Conservation (phyloP, 116 monocot genomes). For the Papilionanthe hybrid region DNA sequence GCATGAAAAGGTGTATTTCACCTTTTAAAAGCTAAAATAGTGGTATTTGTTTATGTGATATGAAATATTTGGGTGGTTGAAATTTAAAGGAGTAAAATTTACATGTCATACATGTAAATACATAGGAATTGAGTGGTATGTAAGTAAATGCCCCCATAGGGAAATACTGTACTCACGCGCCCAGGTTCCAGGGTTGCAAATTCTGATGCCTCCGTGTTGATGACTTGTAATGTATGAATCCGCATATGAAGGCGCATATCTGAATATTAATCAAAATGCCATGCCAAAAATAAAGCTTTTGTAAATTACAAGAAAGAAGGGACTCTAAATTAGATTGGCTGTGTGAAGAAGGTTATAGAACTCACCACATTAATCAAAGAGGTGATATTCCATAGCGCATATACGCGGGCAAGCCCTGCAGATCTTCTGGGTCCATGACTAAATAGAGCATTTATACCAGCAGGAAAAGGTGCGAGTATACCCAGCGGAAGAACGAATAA, state of each 20-base stretch:
- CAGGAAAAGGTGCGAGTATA: constrained; percentile 90
- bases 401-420: constrained; percentile 91
- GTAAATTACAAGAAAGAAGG: background rate
- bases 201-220: constrained; percentile 52
- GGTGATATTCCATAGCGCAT: constrained; percentile 93
- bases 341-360: constrained; percentile 12
- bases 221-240: constrained; percentile 80
- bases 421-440: constrained; percentile 96
- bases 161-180: constrained; percentile 53
- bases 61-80: no score
- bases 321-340: no score
- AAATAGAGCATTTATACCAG: constrained; percentile 97
- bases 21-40: no score
- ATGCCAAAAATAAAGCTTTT: background rate
- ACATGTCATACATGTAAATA: no score
- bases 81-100: no score
- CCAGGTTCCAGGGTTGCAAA: constrained; percentile 78
- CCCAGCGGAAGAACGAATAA: constrained; percentile 93
- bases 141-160: no score
- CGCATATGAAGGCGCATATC: constrained; percentile 87
- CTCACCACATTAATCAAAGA: constrained; percentile 98
- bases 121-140: no score
- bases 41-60: no score
- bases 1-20: no score
- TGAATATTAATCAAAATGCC: constrained; percentile 10